Conservation (phyloP, 352 stramenopile genomes). For the Globisporangium barbulae region DNA sequence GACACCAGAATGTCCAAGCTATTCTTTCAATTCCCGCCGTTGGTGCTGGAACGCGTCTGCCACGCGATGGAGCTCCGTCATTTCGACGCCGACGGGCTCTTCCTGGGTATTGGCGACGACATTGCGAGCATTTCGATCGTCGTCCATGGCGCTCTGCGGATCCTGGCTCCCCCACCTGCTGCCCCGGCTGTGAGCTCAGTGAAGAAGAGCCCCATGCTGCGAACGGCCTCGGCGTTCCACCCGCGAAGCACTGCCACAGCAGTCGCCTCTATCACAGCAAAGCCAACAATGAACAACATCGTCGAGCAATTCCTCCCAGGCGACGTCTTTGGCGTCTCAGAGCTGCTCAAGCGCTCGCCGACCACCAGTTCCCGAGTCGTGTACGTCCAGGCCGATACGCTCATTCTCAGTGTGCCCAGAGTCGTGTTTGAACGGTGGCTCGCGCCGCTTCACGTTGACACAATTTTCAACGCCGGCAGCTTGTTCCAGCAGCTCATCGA, state of each 20-base stretch:
- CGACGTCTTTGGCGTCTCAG: slow-evolving; percentile 32
- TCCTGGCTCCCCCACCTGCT: background rate
- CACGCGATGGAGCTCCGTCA: slow-evolving; percentile 39
- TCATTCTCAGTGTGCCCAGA: slow-evolving; percentile 33
- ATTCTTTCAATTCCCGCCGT: slow-evolving; percentile 53
- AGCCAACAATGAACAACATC: background rate
- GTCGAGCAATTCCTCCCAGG: slow-evolving; percentile 28
- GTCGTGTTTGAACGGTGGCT: slow-evolving; percentile 46
- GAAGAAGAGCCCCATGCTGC: background rate
- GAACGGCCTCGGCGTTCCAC: background rate
- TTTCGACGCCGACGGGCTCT: slow-evolving; percentile 13
- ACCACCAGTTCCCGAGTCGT: slow-evolving; percentile 14
- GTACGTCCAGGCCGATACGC: slow-evolving; percentile 31
- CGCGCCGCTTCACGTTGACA: slow-evolving; percentile 23
- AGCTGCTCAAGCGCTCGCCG: slow-evolving; percentile 20
- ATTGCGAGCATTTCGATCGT: slow-evolving; percentile 37
- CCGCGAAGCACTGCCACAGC: background rate
- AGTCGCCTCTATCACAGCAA: background rate
- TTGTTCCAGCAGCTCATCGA: slow-evolving; percentile 28
- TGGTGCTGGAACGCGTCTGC: slow-evolving; percentile 50
- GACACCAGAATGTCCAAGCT: slow-evolving; percentile 32
- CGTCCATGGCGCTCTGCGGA: slow-evolving; percentile 24
- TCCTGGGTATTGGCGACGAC: slow-evolving; percentile 21
- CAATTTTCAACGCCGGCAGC: slow-evolving; percentile 36
- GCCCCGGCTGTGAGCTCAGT: background rate